phyloP scores from a whole-genome alignment of 108 stramenopile genomes.

The Pseudonitzschia multiseries region DNA sequence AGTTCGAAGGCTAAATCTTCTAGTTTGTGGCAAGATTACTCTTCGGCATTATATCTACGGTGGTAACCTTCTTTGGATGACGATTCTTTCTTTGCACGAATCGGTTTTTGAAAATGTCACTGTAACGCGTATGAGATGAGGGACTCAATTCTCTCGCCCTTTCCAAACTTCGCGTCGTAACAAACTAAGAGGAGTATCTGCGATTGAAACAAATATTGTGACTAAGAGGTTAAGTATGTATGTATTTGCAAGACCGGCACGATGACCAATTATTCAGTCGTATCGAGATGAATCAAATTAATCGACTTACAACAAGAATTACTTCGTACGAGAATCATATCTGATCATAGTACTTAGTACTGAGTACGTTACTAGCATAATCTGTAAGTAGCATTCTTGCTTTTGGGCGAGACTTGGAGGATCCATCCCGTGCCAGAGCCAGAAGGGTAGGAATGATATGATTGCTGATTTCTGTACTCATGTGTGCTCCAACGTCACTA shows the following conservation, averaged over 20 bases:
- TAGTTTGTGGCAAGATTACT: neutral
- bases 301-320: too few species aligned
- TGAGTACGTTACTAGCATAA: too few species aligned
- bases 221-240: too few species aligned
- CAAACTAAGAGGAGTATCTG: too few species aligned
- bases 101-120: neutral
- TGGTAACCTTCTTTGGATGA: too few species aligned
- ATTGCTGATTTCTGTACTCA: constrained; percentile 23
- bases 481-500: neutral
- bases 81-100: too few species aligned
- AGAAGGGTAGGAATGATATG: constrained; percentile 39
- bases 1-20: neutral
- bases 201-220: too few species aligned
- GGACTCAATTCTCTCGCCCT: constrained; percentile 48
- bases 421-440: constrained; percentile 40
- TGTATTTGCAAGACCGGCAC: too few species aligned
- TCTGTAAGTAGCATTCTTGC: constrained; percentile 57
- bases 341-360: too few species aligned
- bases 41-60: neutral
- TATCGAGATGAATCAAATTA: too few species aligned
- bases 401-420: constrained; percentile 44
- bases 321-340: too few species aligned
- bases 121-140: constrained; percentile 36
- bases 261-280: too few species aligned
- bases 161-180: constrained; percentile 45